Base-by-base conservation (phyloP, 108 stramenopile genomes). In the Cyclotella baltica region DNA sequence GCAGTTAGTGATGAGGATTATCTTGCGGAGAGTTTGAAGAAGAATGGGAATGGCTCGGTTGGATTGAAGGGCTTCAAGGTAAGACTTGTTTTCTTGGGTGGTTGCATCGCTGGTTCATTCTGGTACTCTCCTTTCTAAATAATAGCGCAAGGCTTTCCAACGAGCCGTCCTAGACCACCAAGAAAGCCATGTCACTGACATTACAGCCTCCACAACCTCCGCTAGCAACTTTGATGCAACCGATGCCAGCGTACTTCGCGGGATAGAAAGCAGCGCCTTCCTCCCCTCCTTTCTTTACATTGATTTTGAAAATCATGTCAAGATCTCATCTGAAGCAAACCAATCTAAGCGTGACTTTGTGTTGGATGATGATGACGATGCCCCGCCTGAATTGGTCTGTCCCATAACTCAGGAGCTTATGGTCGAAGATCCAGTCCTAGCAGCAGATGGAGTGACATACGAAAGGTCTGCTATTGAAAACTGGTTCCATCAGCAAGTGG, bases 401-500 rank as follows among this genome's bases (percentile, higher is more conserved):
- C 89, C 89, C 16, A 93, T 95, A 48, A 89, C 87, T 15, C 58
- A 77, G 25, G 86, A 72, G 34, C 53, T 89, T 22, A 90, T 93
- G 88, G 67, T 67, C 28, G 67, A 73, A 23, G 90, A 95, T 62
- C 93, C 93, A 46, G 93, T 92, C 27, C 67, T 88, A 31, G 92
- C 93, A 0, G 66, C 87, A 19, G 93, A 95, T 53, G 94, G 92
- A 3, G 87, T 90, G 46, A 92, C 91, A 0, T 95, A 93, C 58
- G 94, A 95, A 59, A 68, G 91, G 46, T 72, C 56, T 20, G 88
- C 88, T n/a, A 92, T 92, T 31, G 72, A 68, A 38, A 68, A 68
- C 20, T 92, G 91, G 91, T 81, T 90, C 29, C 38, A 59, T 4
- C 40, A 53, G 6, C 62, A 67, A 23, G 36, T 68, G 25, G 40